Base-by-base conservation (phyloP, 2,329 filamentous ascomycete genomes). In the Kalmusia sp. region DNA sequence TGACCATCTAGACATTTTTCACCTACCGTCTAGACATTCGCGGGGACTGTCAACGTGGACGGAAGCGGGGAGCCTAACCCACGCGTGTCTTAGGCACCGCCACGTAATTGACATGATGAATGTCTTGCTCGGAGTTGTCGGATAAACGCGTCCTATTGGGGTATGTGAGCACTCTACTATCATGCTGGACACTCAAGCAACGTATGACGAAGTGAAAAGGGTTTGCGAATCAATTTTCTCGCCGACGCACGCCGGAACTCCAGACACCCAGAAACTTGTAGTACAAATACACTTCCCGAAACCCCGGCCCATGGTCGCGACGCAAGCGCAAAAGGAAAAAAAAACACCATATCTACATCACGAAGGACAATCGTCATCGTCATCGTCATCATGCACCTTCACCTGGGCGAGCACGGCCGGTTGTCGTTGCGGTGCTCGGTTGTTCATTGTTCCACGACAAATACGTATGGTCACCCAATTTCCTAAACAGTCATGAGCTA, bases 391-490 rank as follows among this genome's bases (percentile, higher is more conserved):
- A 71, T 54, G 67, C 64, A 24, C 65, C 64, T 33, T 74, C 74
- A 25, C 69, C 70, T 7, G 69, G 68, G 43, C 69, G 62, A 28
- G 59, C 48, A 52, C 71, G 71, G 58, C 79, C 79, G 56, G 77
- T 80, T 41, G 79, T 75, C 33, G 81, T 83, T 54, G 82, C 84
- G 39, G 84, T 82, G 54, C 78, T 81, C 6, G 84, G 80, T 55
- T 84, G 79, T 39, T 90, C 87, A 57, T 87, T 89, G 74, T 98
- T 97, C 95, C 95, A 99, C 21, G 91, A 95, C 43, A 99, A 84
- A 74, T 99, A 98, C 7, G 92, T 97, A 76, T 98, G 95, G 74
- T 99, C 95, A 57, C 95, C 95, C 35, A 99, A 85, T 89, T 98
- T 99, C 69, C 95, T 93, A 62, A n/a, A n/a, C n/a, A n/a, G n/a